These are phyloP conservation scores for Carex cristatella DNA, from an alignment of 176 grass and related monocot genomes.

Conservation along the genomic window DNA sequence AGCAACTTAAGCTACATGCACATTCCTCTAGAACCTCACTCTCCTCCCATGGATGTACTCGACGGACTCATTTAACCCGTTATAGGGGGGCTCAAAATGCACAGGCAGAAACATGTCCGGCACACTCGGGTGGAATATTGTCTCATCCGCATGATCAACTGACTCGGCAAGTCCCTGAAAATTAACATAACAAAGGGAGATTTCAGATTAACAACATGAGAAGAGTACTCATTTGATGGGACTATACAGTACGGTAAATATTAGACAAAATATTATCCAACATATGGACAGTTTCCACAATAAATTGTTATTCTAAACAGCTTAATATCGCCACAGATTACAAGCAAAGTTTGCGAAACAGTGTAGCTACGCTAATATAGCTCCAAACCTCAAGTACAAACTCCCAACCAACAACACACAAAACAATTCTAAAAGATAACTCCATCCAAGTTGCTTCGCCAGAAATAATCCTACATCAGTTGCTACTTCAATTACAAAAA, in stretches of 20 bases:
- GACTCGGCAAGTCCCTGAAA: conserved; percentile 21
- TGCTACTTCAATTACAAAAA: no score
- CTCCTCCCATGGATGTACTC: conserved; percentile 24
- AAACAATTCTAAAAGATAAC: no score
- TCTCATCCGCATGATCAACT: neutral
- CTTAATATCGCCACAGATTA: neutral
- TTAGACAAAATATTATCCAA: neutral
- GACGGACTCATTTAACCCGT: conserved; percentile 13
- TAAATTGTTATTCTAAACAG: no score
- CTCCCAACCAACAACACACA: neutral
- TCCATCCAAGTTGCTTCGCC: no score
- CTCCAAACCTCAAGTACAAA: no score
- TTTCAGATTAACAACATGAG: neutral
- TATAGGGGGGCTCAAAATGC: conserved; percentile 34
- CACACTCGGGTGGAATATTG: neutral
- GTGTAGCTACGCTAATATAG: no score
- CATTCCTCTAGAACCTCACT: neutral
- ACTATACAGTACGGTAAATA: neutral
- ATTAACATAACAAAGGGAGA: neutral
- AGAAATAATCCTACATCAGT: no score
- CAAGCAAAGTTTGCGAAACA: neutral
- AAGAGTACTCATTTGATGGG: neutral
- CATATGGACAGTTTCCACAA: neutral
- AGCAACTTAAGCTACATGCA: no score
- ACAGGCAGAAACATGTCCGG: conserved; percentile 34